These are phyloP conservation scores for Chytridium lagenaria DNA, from an alignment of 371 early-diverging fungal species.

Conservation along the genomic window DNA sequence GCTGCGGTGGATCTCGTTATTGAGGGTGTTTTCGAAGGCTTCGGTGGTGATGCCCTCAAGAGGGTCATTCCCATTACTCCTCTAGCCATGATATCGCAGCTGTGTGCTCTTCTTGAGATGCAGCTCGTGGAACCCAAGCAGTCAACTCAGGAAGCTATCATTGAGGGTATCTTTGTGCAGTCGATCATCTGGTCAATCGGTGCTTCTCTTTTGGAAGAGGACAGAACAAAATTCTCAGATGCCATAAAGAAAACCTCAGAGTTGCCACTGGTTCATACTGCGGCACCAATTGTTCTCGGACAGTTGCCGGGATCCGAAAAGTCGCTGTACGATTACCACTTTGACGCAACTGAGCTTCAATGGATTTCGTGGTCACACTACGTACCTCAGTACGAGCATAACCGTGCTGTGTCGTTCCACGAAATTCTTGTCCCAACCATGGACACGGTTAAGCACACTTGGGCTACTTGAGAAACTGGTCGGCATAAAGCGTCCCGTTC, in stretches of 20 bases:
- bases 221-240: conserved; percentile 59
- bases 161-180: conserved; percentile 61
- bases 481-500: conserved; percentile 52
- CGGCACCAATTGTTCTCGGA: conserved; percentile 50
- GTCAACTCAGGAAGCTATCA: conserved; percentile 39
- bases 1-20: conserved; percentile 54
- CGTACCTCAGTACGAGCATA: conserved; percentile 61
- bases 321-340: conserved; percentile 60
- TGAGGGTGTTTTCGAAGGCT: conserved; percentile 61
- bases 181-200: conserved; percentile 63
- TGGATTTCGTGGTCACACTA: conserved; percentile 62
- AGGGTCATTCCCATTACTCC: conserved; percentile 58
- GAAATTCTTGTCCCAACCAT: conserved; percentile 64
- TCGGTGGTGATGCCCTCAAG: conserved; percentile 51
- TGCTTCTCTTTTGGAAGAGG: conserved; percentile 57
- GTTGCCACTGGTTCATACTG: conserved; percentile 54
- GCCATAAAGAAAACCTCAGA: conserved; percentile 63
- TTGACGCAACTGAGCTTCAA: conserved; percentile 53
- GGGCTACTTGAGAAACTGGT: conserved; percentile 62
- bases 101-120: conserved; percentile 55
- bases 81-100: conserved; percentile 55
- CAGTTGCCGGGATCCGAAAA: conserved; percentile 63
- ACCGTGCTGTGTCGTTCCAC: conserved; percentile 51
- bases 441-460: conserved; percentile 65
- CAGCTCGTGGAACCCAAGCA: conserved; percentile 54